A percentile compares a stretch with the other conserved stretches of the same genome.
phyloP scores from a whole-genome alignment of 2,329 filamentous ascomycete species.

The Claviceps africana region DNA sequence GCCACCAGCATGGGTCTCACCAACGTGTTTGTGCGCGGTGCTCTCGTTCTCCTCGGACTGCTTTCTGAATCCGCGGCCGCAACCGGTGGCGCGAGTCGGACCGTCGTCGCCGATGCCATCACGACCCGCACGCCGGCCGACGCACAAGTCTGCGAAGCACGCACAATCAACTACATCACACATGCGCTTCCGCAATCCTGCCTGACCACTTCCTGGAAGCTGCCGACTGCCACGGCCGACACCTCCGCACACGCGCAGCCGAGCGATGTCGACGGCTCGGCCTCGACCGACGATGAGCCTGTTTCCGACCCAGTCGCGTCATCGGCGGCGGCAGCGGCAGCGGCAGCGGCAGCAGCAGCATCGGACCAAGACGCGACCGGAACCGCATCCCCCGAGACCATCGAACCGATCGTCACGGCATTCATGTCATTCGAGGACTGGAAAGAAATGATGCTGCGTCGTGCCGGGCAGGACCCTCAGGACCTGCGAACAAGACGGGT shows the following conservation, averaged over 20 bases:
- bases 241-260: neutral
- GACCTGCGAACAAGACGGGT: slow-evolving; percentile 50
- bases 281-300: neutral
- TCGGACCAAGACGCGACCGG: slow-evolving; percentile 1
- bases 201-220: slow-evolving; percentile 47
- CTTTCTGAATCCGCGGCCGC: neutral
- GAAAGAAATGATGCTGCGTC: slow-evolving; percentile 85
- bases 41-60: slow-evolving; percentile 1
- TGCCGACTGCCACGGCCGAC: slow-evolving; percentile 10
- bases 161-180: slow-evolving; percentile 71
- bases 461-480: slow-evolving; percentile 61
- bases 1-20: slow-evolving; percentile 5
- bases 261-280: neutral
- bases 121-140: neutral
- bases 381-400: slow-evolving; percentile 2
- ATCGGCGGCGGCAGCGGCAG: too few relatives aligned
- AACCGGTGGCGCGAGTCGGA: neutral
- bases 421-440: slow-evolving; percentile 98
- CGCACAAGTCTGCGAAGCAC: slow-evolving; percentile 31
- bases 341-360: too few relatives aligned
- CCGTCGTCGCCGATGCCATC: neutral
- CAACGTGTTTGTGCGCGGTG: neutral
- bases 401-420: slow-evolving; percentile 20
- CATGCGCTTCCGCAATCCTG: slow-evolving; percentile 66
- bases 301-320: neutral